Base-by-base conservation (phyloP, 257 asterid genomes). In the Penstemon barbatus region DNA sequence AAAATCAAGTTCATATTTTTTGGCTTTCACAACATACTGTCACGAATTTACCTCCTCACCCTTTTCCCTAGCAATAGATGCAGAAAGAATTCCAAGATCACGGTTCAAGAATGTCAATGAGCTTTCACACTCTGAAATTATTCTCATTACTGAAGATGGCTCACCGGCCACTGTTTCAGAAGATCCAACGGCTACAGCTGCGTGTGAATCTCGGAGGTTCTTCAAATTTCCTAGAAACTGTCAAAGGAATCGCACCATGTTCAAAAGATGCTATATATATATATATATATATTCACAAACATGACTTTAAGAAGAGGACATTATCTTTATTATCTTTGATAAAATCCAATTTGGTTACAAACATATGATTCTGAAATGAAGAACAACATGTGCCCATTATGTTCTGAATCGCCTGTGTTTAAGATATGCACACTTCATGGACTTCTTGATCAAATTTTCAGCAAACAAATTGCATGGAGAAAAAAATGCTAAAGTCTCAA, bases 141-240 rank as follows among this genome's bases (percentile, higher is more conserved):
- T 92, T 81, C 98, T 79, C 63, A 86, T 82, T 25, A 92, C 96
- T 11, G 95, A 89, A 65, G 96, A 87, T 71, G 97, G 95, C 83
- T 88, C 88, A n/a, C 97, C 96, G 3, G 73, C 88, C 77, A 91
- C 92, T 53, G 89, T 80, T 71, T 91, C 94, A 4, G 92, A 88
- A 61, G 96, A 87, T 7, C 91, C 95, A 74, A 75, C 76, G 15
- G 98, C 92, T 58, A 92, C 96, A 42, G 98, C 96, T 71, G 97
- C 91, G 72, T 89, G 86, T 8, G 98, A 89, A 79, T 92, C 98
- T 66, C 97, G 82, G 41, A 92, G 96, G 79, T 92, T 92, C 97
- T 89, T 89, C 88, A 92, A 71, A 83, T 89, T 92, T 4, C 98
- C 98, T 8, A 92, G 74, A 72, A 92, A 92, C 98, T 92, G 87